A percentile compares a stretch with the other conserved stretches of the same genome.
These are phyloP conservation scores for Strigomonas galati DNA, from an alignment of 208 protist genomes.

Conservation along the genomic window DNA sequence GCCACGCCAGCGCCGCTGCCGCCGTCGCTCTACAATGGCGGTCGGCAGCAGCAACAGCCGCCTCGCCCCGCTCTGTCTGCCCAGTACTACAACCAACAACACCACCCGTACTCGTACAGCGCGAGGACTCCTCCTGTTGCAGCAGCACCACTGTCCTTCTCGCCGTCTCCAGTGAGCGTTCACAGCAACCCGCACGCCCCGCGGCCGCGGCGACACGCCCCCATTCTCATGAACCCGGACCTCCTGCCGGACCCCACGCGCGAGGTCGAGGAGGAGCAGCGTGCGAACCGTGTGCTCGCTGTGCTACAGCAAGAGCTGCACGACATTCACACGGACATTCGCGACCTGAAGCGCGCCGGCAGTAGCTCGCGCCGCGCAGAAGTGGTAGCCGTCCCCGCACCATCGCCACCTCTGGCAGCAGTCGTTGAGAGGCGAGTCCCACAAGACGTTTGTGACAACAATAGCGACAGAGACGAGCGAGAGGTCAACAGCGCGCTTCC, in stretches of 20 bases:
- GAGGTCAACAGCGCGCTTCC: neutral
- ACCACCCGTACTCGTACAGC: too few relatives aligned
- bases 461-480: neutral
- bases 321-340: constrained; percentile 18
- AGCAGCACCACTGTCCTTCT: neutral
- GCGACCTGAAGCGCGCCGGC: constrained; percentile 17
- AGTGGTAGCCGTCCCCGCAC: too few relatives aligned
- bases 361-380: too few relatives aligned
- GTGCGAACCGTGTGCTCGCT: constrained; percentile 14
- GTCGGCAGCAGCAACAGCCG: too few relatives aligned
- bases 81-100: too few relatives aligned
- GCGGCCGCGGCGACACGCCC: constrained; percentile 17
- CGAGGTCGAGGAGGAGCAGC: constrained; percentile 11
- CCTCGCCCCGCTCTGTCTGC: too few relatives aligned
- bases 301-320: constrained; percentile 15
- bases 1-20: neutral
- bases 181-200: neutral
- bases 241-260: constrained; percentile 13
- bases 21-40: too few relatives aligned
- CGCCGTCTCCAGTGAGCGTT: neutral
- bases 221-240: constrained; percentile 25
- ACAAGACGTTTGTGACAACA: too few relatives aligned
- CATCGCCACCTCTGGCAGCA: too few relatives aligned
- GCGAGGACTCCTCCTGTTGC: too few relatives aligned
- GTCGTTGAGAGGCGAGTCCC: too few relatives aligned